A percentile compares a stretch with the other conserved stretches of the same genome.
Conservation (phyloP, 2,329 filamentous ascomycete genomes). For the Fusarium pseudograminearum region DNA sequence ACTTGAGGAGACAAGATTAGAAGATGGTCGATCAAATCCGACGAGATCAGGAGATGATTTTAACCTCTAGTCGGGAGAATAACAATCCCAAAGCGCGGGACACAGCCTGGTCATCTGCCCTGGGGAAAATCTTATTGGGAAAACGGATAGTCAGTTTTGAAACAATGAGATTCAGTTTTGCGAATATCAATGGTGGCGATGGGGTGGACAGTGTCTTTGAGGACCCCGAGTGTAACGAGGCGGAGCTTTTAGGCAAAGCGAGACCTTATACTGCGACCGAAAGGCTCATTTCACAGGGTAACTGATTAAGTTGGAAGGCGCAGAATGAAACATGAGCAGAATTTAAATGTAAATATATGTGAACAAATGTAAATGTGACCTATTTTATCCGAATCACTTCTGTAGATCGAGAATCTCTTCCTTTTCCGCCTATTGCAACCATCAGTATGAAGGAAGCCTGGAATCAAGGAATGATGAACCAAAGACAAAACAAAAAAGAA, state of each 20-base stretch:
- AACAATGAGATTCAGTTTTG: not conserved
- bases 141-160: accelerated
- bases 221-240: not conserved
- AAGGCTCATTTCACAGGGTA: not conserved
- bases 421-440: not conserved
- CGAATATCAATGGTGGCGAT: not conserved
- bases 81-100: not conserved
- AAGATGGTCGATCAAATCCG: not conserved
- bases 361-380: not conserved
- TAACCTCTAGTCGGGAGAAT: not conserved
- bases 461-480: not conserved
- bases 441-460: not conserved
- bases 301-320: not conserved
- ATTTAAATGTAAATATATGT: not conserved
- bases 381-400: not conserved
- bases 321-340: not conserved
- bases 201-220: not conserved
- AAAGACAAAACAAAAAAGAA: not conserved
- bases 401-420: conserved; percentile 6
- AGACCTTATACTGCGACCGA: not conserved
- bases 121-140: not conserved
- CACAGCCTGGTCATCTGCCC: not conserved
- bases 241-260: not conserved
- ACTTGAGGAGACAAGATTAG: not conserved
- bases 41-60: not conserved